Base-by-base conservation (phyloP, 176 grass and related monocot genomes). In the Rhynchospora breviuscula region DNA sequence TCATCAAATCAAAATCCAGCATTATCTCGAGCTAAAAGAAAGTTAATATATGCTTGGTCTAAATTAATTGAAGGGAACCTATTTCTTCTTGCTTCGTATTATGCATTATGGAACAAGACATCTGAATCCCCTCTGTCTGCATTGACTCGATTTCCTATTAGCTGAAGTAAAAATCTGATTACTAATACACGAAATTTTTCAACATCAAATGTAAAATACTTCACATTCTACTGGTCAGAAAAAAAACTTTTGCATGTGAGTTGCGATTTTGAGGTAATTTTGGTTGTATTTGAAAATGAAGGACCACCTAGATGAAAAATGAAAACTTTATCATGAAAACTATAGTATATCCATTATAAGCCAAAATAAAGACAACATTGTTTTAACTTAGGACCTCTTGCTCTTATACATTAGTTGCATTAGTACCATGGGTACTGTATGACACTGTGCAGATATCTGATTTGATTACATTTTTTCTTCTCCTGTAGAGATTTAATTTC, bases 401-500 rank as follows among this genome's bases (percentile, higher is more conserved):
- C 33, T 46, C 10, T 21, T 47, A 67, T 40, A 31, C 67, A 70
- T 70, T 47, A 45, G 43, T 71, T 71, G 43, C 12, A 11, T 71
- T 14, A 47, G 43, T 71, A 21, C n/a, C 15, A 71, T 46, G 40
- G 44, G n/a, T 22, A 22, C 18, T 23, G 44, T 49, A 73, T 4
- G 4, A 23, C 48, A 49, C 40, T 9, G 47, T 43, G 69, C 44
- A 48, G 22, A 22, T 73, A 49, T 22, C n/a, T 23, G 9, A 73
- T 73, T 49, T 73, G 2, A 48, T 48, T 73, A 40, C 45, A 59
- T 19, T 74, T 74, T 47, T 51, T 74, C 46, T 51, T 86, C 33
- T 90, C 18, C 12, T 82, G 19, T 92, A 97, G 95, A 83, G 49
- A 73, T 94, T 94, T 88, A 97, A 97, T 85, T 90, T 94, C 69